A percentile compares a stretch with the other conserved stretches of the same genome.
phyloP scores from a whole-genome alignment of 768 basidiomycete genomes.

The Sistotremastrum suecicum region DNA sequence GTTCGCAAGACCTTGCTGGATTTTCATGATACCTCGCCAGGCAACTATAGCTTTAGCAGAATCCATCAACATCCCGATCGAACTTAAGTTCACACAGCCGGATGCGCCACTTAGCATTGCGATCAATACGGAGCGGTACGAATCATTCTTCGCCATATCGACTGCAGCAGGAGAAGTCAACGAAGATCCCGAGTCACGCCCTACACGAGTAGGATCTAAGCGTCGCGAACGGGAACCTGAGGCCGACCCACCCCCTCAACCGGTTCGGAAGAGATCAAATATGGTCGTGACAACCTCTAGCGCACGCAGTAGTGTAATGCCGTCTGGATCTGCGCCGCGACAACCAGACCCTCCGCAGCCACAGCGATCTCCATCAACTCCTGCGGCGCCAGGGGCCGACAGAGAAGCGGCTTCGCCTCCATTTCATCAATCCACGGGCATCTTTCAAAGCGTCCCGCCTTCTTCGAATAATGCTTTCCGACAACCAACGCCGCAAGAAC shows the following conservation, averaged over 20 bases:
- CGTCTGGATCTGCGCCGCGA: conserved; percentile 16
- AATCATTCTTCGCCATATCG: conserved; percentile 65
- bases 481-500: conserved; percentile 10
- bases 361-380: conserved; percentile 1
- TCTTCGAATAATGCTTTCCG: not conserved
- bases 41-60: conserved; percentile 74
- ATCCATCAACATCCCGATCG: conserved; percentile 45
- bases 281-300: conserved; percentile 3
- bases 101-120: conserved; percentile 64
- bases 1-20: not conserved
- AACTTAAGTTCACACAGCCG: conserved; percentile 65
- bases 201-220: conserved; percentile 3
- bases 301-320: conserved; percentile 8
- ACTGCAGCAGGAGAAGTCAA: conserved; percentile 21
- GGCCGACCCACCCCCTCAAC: conserved; percentile 3
- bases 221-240: conserved; percentile 11
- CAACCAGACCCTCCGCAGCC: conserved; percentile 5
- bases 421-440: conserved; percentile 3
- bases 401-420: not conserved
- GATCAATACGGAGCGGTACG: conserved; percentile 50
- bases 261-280: not conserved
- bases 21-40: conserved; percentile 23
- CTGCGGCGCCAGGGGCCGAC: conserved; percentile 9
- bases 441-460: conserved; percentile 7
- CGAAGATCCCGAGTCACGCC: conserved; percentile 2